A percentile compares a stretch with the other conserved stretches of the same genome.
These are phyloP conservation scores for Carex scoparia DNA, from an alignment of 176 grass and related monocot genomes.

Conservation along the genomic window DNA sequence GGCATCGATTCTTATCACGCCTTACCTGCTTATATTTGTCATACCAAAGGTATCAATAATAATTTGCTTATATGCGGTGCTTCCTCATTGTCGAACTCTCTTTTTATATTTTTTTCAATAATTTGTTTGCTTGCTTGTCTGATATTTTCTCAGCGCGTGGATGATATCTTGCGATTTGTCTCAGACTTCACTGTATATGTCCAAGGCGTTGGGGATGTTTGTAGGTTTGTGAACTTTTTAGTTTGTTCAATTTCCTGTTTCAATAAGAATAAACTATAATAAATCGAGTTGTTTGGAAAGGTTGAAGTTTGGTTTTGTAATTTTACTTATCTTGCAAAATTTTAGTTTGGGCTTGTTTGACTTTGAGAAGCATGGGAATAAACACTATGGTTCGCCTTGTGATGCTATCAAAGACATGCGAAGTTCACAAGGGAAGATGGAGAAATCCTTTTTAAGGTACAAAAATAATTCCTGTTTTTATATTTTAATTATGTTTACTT, in stretches of 20 bases:
- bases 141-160: constrained; percentile 49
- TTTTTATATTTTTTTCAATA: constrained; percentile 11
- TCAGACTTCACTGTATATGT: constrained; percentile 94
- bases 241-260: not conserved
- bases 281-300: not conserved
- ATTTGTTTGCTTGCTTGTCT: not conserved
- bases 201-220: constrained; percentile 92
- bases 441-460: constrained; percentile 95
- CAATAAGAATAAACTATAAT: not conserved
- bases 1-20: constrained; percentile 85
- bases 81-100: constrained; percentile 26
- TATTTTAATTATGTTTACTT: not conserved
- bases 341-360: constrained; percentile 81
- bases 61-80: constrained; percentile 10
- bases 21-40: constrained; percentile 87
- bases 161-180: constrained; percentile 94
- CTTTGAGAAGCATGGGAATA: constrained; percentile 91
- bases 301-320: not conserved
- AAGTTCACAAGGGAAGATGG: constrained; percentile 98
- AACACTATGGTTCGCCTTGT: constrained; percentile 79
- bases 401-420: constrained; percentile 52
- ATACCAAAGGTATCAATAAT: constrained; percentile 68
- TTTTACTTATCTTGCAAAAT: constrained; percentile 31
- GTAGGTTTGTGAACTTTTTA: constrained; percentile 63
- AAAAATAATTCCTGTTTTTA: constrained; percentile 1